These are phyloP conservation scores for Phytophthora pseudosyringae DNA, from an alignment of 352 stramenopile species.

Conservation along the genomic window DNA sequence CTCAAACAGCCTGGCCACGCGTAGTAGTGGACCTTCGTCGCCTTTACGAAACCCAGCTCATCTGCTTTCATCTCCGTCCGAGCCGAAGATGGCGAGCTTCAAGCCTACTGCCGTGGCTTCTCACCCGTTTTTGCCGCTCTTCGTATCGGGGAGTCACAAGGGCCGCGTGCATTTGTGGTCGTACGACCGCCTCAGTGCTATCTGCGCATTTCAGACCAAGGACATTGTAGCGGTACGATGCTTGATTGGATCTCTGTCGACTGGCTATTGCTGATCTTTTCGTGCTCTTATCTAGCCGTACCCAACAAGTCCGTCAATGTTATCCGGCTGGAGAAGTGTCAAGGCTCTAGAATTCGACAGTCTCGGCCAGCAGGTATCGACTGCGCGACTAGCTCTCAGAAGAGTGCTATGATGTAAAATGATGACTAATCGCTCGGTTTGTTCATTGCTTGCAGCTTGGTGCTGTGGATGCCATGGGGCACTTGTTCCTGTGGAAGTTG, in stretches of 20 bases:
- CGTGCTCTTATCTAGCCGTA: conserved; percentile 48
- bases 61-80: conserved; percentile 39
- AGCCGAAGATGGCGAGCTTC: conserved; percentile 65
- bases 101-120: conserved; percentile 79
- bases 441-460: conserved; percentile 59
- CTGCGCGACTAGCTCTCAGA: not conserved
- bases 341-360: conserved; percentile 85
- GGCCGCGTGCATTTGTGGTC: conserved; percentile 85
- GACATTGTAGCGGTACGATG: conserved; percentile 62
- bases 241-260: not conserved
- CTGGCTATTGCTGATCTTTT: not conserved
- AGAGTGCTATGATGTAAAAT: not conserved
- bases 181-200: conserved; percentile 77
- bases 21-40: conserved; percentile 30
- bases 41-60: conserved; percentile 38
- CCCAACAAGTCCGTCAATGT: conserved; percentile 60
- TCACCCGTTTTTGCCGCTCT: conserved; percentile 81
- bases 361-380: conserved; percentile 71
- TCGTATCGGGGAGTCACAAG: conserved; percentile 84
- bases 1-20: conserved; percentile 28
- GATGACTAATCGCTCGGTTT: conserved; percentile 3
- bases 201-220: conserved; percentile 74
- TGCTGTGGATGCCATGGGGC: conserved; percentile 70
- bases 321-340: conserved; percentile 60
- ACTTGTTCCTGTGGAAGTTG: conserved; percentile 87